These are phyloP conservation scores for Coprinopsis sp. DNA, from an alignment of 768 basidiomycete species.

Conservation along the genomic window DNA sequence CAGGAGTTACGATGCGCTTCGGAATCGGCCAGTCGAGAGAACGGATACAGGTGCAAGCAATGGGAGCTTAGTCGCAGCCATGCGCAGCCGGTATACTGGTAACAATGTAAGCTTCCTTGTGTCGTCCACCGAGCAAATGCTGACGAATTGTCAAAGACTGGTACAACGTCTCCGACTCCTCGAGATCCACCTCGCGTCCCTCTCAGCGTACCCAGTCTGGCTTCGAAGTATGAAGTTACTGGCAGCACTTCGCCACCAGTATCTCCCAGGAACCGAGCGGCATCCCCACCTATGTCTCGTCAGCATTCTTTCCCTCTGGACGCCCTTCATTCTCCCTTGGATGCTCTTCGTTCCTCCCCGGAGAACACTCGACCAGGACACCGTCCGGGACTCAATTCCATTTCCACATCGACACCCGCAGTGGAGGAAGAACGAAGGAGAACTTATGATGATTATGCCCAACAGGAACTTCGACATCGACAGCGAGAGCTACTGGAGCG, in stretches of 20 bases:
- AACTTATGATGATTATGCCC: constrained; percentile 45
- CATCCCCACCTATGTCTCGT: constrained; percentile 25
- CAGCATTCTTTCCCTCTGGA: constrained; percentile 25
- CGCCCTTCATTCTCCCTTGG: constrained; percentile 9
- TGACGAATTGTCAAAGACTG: constrained; percentile 34
- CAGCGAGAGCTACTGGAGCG: constrained; percentile 48
- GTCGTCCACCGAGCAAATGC: constrained; percentile 3
- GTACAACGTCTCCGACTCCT: constrained; percentile 47
- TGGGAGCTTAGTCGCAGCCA: constrained; percentile 61
- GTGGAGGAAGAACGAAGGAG: constrained; percentile 31
- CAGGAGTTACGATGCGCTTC: constrained; percentile 6
- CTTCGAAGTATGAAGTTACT: constrained; percentile 52
- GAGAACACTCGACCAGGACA: too few species aligned
- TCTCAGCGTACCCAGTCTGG: constrained; percentile 58
- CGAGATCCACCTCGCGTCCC: constrained; percentile 63
- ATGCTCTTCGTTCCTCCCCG: too few species aligned
- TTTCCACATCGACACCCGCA: constrained; percentile 7
- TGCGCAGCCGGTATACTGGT: constrained; percentile 63
- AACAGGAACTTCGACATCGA: constrained; percentile 50
- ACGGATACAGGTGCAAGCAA: constrained; percentile 49
- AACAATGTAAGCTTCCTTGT: constrained; percentile 39
- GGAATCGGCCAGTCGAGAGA: constrained; percentile 34
- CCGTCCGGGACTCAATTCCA: constrained; percentile 8
- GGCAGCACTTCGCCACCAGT: constrained; percentile 38
- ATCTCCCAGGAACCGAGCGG: constrained; percentile 30